Percentiles rank a stretch among this genome's conserved stretches.
Conservation (phyloP, 768 basidiomycete species). For the Clitopilus hobsonii region DNA sequence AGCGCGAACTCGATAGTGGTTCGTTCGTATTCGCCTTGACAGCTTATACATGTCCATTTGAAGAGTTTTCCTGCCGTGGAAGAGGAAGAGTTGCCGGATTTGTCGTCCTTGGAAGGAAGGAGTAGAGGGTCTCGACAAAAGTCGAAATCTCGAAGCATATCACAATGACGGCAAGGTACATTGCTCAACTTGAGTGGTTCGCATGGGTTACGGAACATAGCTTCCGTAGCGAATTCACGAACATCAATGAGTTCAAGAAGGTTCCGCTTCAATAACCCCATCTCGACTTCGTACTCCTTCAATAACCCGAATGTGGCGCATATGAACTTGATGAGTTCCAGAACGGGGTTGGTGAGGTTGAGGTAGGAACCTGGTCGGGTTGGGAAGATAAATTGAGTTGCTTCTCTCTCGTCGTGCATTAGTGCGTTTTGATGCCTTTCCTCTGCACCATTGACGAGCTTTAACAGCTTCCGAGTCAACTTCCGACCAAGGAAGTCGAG, state of each 20-base stretch:
- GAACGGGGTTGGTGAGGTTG: conserved; percentile 68
- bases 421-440: conserved; percentile 57
- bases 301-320: conserved; percentile 81
- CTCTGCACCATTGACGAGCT: conserved; percentile 57
- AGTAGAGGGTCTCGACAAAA: conserved; percentile 91
- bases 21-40: conserved; percentile 87
- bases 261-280: conserved; percentile 85
- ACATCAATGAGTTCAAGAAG: conserved; percentile 84
- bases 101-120: no score
- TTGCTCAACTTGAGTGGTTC: conserved; percentile 79
- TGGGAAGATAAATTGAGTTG: conserved; percentile 78
- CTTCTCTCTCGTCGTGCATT: conserved; percentile 46
- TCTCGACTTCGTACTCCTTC: conserved; percentile 79
- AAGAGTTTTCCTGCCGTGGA: no score
- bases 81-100: no score
- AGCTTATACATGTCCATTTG: conserved; percentile 70
- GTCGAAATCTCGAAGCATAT: conserved; percentile 84
- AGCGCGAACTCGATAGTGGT: conserved; percentile 81
- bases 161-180: conserved; percentile 87
- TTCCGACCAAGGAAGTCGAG: conserved; percentile 75
- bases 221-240: conserved; percentile 82
- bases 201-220: conserved; percentile 88
- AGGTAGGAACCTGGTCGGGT: conserved; percentile 84
- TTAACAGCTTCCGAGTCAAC: conserved; percentile 78
- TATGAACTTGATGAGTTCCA: conserved; percentile 86